Evolutionary conservation across 768 basidiomycete genomes (phyloP).

Genomic region (Lactarius quietus): DNA sequence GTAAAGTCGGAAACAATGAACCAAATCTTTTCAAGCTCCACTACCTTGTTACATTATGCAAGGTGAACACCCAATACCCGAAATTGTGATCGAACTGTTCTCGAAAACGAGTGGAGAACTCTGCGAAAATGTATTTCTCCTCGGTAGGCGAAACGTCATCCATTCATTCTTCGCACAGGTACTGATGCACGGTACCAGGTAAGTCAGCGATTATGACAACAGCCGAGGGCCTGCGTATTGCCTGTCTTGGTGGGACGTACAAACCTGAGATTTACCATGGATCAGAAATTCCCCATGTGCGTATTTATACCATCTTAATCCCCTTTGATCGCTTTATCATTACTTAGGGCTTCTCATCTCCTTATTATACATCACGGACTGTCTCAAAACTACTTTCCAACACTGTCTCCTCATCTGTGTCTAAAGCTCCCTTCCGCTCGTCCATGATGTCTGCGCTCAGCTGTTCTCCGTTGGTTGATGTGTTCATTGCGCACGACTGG

Average conservation of each 20-base stretch:
- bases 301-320: conserved; percentile 45
- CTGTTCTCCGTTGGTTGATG: conserved; percentile 67
- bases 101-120: conserved; percentile 74
- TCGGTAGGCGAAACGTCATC: conserved; percentile 54
- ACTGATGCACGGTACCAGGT: conserved; percentile 41
- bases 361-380: conserved; percentile 68
- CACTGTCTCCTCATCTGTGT: conserved; percentile 49
- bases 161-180: not conserved
- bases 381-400: conserved; percentile 71
- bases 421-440: conserved; percentile 57
- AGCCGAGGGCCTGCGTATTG: conserved; percentile 76
- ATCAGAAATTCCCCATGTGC: conserved; percentile 61
- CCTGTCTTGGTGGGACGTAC: conserved; percentile 78
- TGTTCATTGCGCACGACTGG: conserved; percentile 80
- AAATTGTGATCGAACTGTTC: conserved; percentile 68
- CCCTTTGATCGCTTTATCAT: conserved; percentile 37
- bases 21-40: conserved; percentile 51
- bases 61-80: conserved; percentile 73
- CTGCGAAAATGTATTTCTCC: conserved; percentile 75
- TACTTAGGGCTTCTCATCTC: conserved; percentile 67
- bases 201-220: conserved; percentile 82
- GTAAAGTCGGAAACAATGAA: not conserved
- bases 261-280: conserved; percentile 56
- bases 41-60: conserved; percentile 93
- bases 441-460: conserved; percentile 59